A percentile compares a stretch with the other conserved stretches of the same genome.
Evolutionary conservation across 1,284 basidiomycete genomes (phyloP).

Genomic region (Boletellus deceptivus): DNA sequence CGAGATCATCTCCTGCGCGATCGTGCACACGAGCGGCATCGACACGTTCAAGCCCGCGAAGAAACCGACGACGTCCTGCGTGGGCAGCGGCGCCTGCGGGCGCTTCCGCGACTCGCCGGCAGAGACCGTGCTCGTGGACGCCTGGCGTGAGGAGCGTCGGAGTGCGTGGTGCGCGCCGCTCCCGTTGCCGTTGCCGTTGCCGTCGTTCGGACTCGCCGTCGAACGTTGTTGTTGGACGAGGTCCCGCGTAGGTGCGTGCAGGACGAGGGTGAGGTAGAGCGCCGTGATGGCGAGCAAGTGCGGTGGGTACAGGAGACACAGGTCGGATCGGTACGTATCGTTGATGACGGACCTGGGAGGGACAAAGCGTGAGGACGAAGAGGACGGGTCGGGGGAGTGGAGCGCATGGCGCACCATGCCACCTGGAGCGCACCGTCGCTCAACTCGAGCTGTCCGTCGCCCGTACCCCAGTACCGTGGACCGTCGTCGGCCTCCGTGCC

Average conservation of each 20-base stretch:
- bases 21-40: slow-evolving; percentile 77
- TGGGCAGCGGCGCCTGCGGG: too few relatives aligned
- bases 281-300: slow-evolving; percentile 92
- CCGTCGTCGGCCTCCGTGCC: slow-evolving; percentile 61
- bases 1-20: slow-evolving; percentile 88
- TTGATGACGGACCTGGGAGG: slow-evolving; percentile 86
- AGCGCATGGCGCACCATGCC: slow-evolving; percentile 53
- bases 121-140: slow-evolving; percentile 11
- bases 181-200: slow-evolving; percentile 8
- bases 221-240: slow-evolving; percentile 33
- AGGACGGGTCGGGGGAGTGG: too few relatives aligned
- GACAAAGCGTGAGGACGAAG: too few relatives aligned
- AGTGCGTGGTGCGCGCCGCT: slow-evolving; percentile 19
- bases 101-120: slow-evolving; percentile 31
- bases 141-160: slow-evolving; percentile 55
- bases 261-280: slow-evolving; percentile 81
- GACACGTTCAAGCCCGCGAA: slow-evolving; percentile 86
- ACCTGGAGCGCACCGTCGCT: slow-evolving; percentile 68
- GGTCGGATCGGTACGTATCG: slow-evolving; percentile 90
- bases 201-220: slow-evolving; percentile 17
- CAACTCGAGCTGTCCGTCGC: slow-evolving; percentile 65
- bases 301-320: slow-evolving; percentile 90
- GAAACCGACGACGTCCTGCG: slow-evolving; percentile 76
- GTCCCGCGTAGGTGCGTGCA: slow-evolving; percentile 56
- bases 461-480: slow-evolving; percentile 72